phyloP scores from a whole-genome alignment of 192 early-diverging fungal species.

The Neocallimastix lanati region DNA sequence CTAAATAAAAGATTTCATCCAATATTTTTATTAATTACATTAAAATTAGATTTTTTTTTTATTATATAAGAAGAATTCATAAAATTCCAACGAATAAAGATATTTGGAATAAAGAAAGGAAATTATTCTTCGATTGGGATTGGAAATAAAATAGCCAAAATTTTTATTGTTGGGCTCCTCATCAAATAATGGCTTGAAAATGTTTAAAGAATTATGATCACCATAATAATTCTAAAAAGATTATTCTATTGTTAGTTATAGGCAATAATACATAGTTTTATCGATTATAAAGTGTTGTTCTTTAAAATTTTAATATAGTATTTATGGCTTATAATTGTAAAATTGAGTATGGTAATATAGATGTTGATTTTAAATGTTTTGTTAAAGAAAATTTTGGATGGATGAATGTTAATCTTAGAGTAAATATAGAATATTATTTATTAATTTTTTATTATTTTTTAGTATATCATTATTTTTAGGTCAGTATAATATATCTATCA shows the following conservation, averaged over 20 bases:
- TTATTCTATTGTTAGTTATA: constrained; percentile 89
- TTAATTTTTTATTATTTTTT: too few species aligned
- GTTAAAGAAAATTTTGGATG: constrained; percentile 93
- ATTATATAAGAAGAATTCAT: constrained; percentile 32
- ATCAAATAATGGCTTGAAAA: constrained; percentile 93
- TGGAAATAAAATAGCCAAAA: constrained; percentile 38
- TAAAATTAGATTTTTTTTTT: constrained; percentile 19
- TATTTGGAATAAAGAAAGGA: constrained; percentile 62
- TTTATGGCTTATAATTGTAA: constrained; percentile 71
- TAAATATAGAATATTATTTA: neutral
- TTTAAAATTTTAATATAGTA: constrained; percentile 93
- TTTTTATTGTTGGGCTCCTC: constrained; percentile 93
- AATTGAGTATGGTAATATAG: constrained; percentile 95
- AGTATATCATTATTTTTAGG: neutral
- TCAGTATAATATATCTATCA: neutral
- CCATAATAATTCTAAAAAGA: constrained; percentile 43
- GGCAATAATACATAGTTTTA: constrained; percentile 86
- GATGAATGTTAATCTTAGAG: constrained; percentile 75
- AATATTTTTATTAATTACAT: constrained; percentile 4
- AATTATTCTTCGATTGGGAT: constrained; percentile 84
- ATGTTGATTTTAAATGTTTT: constrained; percentile 79
- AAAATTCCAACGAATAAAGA: constrained; percentile 52
- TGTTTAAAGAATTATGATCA: constrained; percentile 72
- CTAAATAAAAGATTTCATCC: neutral
- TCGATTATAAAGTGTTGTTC: constrained; percentile 94